A percentile compares a stretch with the other conserved stretches of the same genome.
phyloP scores from a whole-genome alignment of 345 rosid genomes.

The Bretschneidera sinensis region DNA sequence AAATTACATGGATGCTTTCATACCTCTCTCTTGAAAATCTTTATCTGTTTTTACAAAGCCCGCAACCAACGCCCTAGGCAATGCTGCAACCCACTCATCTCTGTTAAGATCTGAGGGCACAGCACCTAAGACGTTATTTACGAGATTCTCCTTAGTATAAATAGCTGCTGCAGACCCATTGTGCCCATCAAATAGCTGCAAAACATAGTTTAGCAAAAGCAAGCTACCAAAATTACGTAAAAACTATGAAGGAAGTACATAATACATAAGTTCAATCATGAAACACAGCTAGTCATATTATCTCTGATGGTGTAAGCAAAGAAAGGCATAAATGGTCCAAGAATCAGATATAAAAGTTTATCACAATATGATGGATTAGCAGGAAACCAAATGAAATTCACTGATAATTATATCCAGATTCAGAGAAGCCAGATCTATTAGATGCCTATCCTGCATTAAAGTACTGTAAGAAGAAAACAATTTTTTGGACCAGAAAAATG shows the following conservation, averaged over 20 bases:
- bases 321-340: too few species aligned
- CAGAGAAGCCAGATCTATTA: background rate
- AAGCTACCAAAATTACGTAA: conserved; percentile 1
- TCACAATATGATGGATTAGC: too few species aligned
- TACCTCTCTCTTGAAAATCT: conserved; percentile 86
- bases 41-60: conserved; percentile 99
- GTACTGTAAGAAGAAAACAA: too few species aligned
- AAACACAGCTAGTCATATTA: too few species aligned
- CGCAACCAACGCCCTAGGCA: conserved; percentile 96
- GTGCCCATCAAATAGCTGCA: conserved; percentile 98
- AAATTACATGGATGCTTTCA: background rate
- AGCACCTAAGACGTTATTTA: conserved; percentile 73
- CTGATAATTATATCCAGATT: too few species aligned
- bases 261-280: background rate
- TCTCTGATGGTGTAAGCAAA: too few species aligned
- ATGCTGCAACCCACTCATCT: conserved; percentile 90
- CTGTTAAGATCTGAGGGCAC: conserved; percentile 82
- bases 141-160: conserved; percentile 86
- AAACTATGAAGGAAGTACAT: background rate
- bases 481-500: too few species aligned
- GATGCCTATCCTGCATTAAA: background rate
- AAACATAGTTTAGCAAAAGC: conserved; percentile 11
- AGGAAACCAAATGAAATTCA: too few species aligned
- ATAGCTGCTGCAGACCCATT: conserved; percentile 97
- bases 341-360: too few species aligned